Percentiles rank a stretch among this genome's conserved stretches.
Conservation (phyloP, 2,329 filamentous ascomycete species). For the Cytospora mali region DNA sequence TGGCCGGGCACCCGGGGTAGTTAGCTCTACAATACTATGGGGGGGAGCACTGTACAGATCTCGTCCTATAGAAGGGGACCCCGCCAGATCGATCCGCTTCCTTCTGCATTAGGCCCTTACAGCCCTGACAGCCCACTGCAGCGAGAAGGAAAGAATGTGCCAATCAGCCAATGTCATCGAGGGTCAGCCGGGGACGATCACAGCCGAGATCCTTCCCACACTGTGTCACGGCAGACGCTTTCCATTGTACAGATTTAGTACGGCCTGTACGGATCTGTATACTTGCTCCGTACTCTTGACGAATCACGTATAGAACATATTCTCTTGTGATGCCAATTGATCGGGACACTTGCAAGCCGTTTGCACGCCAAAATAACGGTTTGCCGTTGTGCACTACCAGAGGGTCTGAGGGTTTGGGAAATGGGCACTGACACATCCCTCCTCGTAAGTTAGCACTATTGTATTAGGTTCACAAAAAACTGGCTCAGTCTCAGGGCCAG, state of each 20-base stretch:
- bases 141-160: no score
- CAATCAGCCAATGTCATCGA: not conserved
- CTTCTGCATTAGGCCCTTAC: not conserved
- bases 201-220: not conserved
- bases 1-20: not conserved
- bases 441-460: not conserved
- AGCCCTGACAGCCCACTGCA: not conserved
- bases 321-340: not conserved
- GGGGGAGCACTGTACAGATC: not conserved
- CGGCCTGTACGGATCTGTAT: not conserved
- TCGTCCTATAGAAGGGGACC: not conserved
- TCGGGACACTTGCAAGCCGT: not conserved
- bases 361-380: not conserved
- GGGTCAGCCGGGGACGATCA: no score
- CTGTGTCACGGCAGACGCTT: not conserved
- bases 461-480: not conserved
- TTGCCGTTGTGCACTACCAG: not conserved
- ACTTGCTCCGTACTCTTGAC: not conserved
- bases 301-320: no score
- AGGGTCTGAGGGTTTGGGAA: not conserved
- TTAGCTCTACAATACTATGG: not conserved
- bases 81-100: constrained; percentile 1
- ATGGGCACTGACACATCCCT: not conserved
- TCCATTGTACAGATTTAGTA: not conserved
- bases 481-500: not conserved